Base-by-base conservation (phyloP, 352 stramenopile genomes). In the Chloridella minuta region DNA sequence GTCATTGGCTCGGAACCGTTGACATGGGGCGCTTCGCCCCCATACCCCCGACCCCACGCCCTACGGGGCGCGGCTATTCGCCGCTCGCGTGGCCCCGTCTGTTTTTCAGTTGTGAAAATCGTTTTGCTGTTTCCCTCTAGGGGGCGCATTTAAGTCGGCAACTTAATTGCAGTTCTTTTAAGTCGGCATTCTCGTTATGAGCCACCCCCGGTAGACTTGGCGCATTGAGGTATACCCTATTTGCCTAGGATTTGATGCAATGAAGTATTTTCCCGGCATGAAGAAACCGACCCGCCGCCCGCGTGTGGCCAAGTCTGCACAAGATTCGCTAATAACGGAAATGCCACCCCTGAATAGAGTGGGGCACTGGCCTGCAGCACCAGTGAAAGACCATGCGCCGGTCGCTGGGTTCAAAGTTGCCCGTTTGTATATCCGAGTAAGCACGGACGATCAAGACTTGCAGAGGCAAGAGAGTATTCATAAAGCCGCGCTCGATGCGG, bases 111-210 rank as follows among this genome's bases (percentile, higher is more conserved):
- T 66, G 40, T 66, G 40, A 66, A 66, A 66, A 66, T 66, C 40
- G 40, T 66, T 66, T 66, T 66, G 40, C 40, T 66, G 40, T 66
- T 66, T 66, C 40, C 40, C 40, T 66, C 40, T 66, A 66, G 40
- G 40, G 40, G 40, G 40, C 40, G 40, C 40, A 66, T 66, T 66
- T 66, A 66, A 66, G 40, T 66, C 40, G 40, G 40, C 40, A 66
- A 66, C 40, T 66, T 66, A 66, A 66, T 66, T 66, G 40, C 40
- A 66, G 40, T 66, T 66, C 40, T 66, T 66, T 66, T 66, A 66
- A 66, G 40, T 66, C 40, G 40, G 40, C 40, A 66, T 66, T 66
- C 40, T 66, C 40, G 40, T 66, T 66, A 66, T 66, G 40, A 66
- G 40, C 40, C 40, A 66, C 40, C 40, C 40, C 40, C 40, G 40